A percentile compares a stretch with the other conserved stretches of the same genome.
Evolutionary conservation across 2,329 filamentous ascomycete species (phyloP).

Genomic region (Fusarium sp.): DNA sequence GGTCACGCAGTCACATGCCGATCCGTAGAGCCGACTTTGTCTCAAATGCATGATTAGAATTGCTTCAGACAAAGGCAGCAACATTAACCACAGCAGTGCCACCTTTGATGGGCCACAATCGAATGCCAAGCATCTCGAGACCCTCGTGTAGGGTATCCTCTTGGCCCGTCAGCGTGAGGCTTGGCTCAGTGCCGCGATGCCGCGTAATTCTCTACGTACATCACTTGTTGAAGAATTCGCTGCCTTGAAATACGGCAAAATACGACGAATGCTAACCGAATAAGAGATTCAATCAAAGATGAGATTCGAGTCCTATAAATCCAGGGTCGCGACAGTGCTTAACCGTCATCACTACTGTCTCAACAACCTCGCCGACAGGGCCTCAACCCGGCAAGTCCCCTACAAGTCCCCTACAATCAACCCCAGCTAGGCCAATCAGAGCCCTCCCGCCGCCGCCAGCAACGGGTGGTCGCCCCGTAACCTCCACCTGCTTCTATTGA

Average conservation of each 20-base stretch:
- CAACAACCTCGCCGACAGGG: slow-evolving; percentile 21
- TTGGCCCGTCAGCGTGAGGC: slow-evolving; percentile 23
- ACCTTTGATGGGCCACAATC: neutral
- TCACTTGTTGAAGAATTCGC: slow-evolving; percentile 25
- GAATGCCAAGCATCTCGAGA: neutral
- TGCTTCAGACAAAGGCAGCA: neutral
- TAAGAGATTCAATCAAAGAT: neutral
- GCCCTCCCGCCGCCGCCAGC: slow-evolving; percentile 14
- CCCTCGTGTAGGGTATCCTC: neutral
- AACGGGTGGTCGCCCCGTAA: slow-evolving; percentile 29
- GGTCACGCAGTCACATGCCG: neutral
- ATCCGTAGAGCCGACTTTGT: neutral
- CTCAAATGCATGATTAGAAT: neutral
- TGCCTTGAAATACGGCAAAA: neutral
- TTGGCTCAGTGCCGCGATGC: slow-evolving; percentile 29
- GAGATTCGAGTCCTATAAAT: neutral
- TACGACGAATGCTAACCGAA: neutral
- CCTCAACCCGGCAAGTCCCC: slow-evolving; percentile 31
- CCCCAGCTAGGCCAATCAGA: slow-evolving; percentile 10
- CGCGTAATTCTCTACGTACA: slow-evolving; percentile 35
- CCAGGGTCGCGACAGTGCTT: neutral
- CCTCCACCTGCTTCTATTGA: slow-evolving; percentile 27
- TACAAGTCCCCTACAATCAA: slow-evolving; percentile 1
- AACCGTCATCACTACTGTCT: slow-evolving; percentile 17
- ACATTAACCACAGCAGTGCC: neutral